Conservation (phyloP, 345 rosid species). For the Crucihimalaya himalaica region DNA sequence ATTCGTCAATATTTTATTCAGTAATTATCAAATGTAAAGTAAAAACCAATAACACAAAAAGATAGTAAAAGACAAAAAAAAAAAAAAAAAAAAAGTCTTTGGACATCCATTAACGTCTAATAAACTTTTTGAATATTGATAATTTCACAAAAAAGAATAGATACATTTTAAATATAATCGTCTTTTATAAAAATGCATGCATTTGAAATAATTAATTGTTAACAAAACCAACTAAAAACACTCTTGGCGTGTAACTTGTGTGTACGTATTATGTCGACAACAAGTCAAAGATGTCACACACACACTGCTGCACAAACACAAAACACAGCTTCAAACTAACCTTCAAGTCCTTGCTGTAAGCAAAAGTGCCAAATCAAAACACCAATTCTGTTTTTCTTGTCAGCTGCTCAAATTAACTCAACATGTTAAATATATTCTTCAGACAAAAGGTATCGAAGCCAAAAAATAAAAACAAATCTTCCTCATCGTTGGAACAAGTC, state of each 20-base stretch:
- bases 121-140: too few species aligned
- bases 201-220: neutral
- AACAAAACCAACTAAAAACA: neutral
- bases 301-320: neutral
- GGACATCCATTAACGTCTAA: too few species aligned
- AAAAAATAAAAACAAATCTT: neutral
- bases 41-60: too few species aligned
- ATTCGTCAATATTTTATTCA: too few species aligned
- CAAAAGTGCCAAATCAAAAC: slow-evolving; percentile 13
- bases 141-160: too few species aligned
- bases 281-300: slow-evolving; percentile 5
- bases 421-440: neutral
- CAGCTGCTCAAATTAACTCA: neutral
- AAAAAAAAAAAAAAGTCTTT: too few species aligned
- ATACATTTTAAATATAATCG: too few species aligned
- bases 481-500: neutral
- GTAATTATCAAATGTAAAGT: too few species aligned
- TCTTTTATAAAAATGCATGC: neutral
- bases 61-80: too few species aligned
- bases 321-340: neutral
- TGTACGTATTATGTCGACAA: neutral
- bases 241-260: neutral
- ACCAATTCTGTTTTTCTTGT: neutral
- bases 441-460: neutral
- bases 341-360: neutral